phyloP scores from a whole-genome alignment of 108 stramenopile genomes.

The Conticribra guillardii region DNA sequence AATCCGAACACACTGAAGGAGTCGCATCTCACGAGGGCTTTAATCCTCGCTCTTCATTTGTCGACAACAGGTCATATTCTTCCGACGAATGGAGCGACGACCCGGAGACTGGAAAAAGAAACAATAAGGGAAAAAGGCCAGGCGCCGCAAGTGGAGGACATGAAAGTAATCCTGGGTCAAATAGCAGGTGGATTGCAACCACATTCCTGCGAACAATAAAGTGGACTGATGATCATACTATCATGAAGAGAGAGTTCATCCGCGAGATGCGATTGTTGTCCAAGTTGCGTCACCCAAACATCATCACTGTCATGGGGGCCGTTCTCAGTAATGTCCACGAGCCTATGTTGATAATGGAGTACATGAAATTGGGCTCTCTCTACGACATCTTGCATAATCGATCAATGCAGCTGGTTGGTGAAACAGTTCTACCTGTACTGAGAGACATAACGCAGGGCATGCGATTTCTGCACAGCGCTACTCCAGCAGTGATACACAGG shows the following conservation, averaged over 20 bases:
- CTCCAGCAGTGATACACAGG: slow-evolving; percentile 66
- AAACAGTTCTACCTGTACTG: slow-evolving; percentile 57
- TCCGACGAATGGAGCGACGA: too few relatives aligned
- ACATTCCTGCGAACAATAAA: too few relatives aligned
- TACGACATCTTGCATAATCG: slow-evolving; percentile 66
- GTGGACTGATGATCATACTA: slow-evolving; percentile 13
- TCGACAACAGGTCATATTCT: neutral
- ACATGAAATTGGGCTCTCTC: slow-evolving; percentile 65
- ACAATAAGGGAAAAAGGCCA: too few relatives aligned
- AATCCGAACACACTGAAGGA: too few relatives aligned
- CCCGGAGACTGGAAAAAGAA: too few relatives aligned
- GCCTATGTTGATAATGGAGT: slow-evolving; percentile 78
- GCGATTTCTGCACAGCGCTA: slow-evolving; percentile 70
- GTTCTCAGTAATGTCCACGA: slow-evolving; percentile 50
- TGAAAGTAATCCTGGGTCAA: too few relatives aligned
- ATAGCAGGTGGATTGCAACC: too few relatives aligned
- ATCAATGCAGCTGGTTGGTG: slow-evolving; percentile 55
- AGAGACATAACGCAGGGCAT: slow-evolving; percentile 63
- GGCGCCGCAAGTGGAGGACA: too few relatives aligned
- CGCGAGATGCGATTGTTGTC: too few relatives aligned
- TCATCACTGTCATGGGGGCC: slow-evolving; percentile 49
- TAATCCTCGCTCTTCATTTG: neutral
- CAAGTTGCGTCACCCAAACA: too few relatives aligned
- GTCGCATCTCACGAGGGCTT: too few relatives aligned
- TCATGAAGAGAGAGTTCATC: slow-evolving; percentile 70